A percentile compares a stretch with the other conserved stretches of the same genome.
Conservation (phyloP, 192 early-diverging fungal species). For the Pilaira anomala region DNA sequence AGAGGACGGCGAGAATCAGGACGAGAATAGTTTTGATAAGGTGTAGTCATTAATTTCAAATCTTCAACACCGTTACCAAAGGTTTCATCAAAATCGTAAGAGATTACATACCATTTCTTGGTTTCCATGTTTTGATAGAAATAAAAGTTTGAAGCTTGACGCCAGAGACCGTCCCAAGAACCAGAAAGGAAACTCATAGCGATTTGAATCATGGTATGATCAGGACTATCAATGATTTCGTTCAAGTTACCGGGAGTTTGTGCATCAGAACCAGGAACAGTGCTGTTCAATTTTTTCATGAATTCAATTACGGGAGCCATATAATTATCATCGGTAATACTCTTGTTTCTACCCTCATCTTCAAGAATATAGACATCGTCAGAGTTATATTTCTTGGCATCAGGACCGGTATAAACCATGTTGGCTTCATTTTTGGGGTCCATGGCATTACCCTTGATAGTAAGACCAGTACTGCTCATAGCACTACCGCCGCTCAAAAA, state of each 20-base stretch:
- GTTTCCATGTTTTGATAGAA: constrained; percentile 34
- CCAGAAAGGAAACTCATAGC: constrained; percentile 39
- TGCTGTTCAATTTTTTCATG: neutral
- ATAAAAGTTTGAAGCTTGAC: constrained; percentile 35
- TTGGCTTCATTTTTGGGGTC: constrained; percentile 17
- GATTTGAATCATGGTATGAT: constrained; percentile 34
- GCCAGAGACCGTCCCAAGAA: constrained; percentile 39
- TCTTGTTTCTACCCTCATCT: constrained; percentile 14
- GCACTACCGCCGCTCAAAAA: constrained; percentile 5
- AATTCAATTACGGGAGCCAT: constrained; percentile 1
- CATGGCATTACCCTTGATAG: constrained; percentile 27
- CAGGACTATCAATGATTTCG: neutral
- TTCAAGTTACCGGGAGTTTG: constrained; percentile 1
- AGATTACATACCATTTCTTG: constrained; percentile 38
- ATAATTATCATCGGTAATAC: neutral
- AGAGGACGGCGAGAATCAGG: constrained; percentile 32
- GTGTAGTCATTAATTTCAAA: constrained; percentile 20
- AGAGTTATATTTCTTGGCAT: constrained; percentile 3
- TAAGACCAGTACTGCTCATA: constrained; percentile 7
- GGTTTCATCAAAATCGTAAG: constrained; percentile 42
- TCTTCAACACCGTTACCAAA: constrained; percentile 33
- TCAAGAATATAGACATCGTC: constrained; percentile 16
- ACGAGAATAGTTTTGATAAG: constrained; percentile 33
- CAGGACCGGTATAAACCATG: constrained; percentile 14
- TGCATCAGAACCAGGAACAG: neutral